Evolutionary conservation across 257 asterid species (phyloP), one percentile per base, ranked within the genome.

Genomic region (Lycium ferocissimum): DNA sequence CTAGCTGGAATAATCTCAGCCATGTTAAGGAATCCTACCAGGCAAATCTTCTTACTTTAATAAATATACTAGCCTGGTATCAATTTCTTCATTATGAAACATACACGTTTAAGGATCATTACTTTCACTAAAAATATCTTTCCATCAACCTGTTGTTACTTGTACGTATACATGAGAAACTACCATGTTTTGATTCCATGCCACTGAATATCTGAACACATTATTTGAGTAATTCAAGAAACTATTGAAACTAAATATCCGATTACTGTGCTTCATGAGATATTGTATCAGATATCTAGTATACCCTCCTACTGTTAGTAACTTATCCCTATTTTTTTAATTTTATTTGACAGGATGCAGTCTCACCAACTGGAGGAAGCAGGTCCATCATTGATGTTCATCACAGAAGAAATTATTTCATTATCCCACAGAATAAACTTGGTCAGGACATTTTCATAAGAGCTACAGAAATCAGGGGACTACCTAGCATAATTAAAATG

Each of bases 1-100:
- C 98, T 70, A 96, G 99, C 93, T 96, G 99, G 99, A 92, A 87
- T 86, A 95, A 92, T 80, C 97, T 94, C 84, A 87, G 90, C 87
- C 87, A 85, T 82, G 91, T 86, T 86, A 91, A 90, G 69, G 98
- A 90, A 79, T 87, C 96, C 82, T 62, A 56, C 83, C 88, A 79
- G 94, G 94, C 92, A 86, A 87, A 37, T 82, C 38, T 87, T 85
- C 81, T 85, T 86, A 26, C 75, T 86, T 87, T 79, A 71, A 57
- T 70, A 53, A 18, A 81, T 67, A 62, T 33, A 13, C 43, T 33
- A 72, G 43, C 57, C 38, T 79, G 65, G 82, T 76, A 53, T 76
- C 63, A 51, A 53, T 76, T 76, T 76, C 26, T 76, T 76, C 47
- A 22, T 37, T 33, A 26, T 76, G 47, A 7, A 76, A 43, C 81